Base-by-base conservation (phyloP, 768 basidiomycete species). In the Pisolithus marmoratus region DNA sequence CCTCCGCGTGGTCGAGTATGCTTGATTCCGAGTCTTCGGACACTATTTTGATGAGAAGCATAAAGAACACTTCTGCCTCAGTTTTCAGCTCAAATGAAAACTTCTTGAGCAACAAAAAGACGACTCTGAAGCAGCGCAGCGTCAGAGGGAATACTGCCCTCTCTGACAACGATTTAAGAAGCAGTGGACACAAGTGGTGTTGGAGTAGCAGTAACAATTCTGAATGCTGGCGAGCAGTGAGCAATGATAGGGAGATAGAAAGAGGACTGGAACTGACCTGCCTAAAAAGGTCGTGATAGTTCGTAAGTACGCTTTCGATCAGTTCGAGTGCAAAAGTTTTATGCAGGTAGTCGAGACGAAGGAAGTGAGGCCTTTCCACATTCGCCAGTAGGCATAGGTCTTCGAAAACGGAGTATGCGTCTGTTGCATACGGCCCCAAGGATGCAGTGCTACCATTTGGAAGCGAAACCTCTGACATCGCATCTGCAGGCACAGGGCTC, bases 271-370 rank as follows among this genome's bases (percentile, higher is more conserved):
- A 22, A 63, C 72, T 36, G 58, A 89, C 94, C 74, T 86, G 81
- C 48, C 87, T 79, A 64, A 94, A 94, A 0, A 92, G 74, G n/a
- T 77, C 79, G 56, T 92, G 85, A 60, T 94, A 94, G 63, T 94
- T 94, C 7, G 92, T 94, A 47, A 99, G 72, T 2, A 97, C 90
- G 60, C 94, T 97, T 71, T 99, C 95, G 36, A 98, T 92, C 49
- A 98, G 72, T 69, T 99, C 95, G n/a, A 99, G 71, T 0, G 94
- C 92, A 58, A 98, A 98, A 0, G 96, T 97, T 68, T 94, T 87
- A 60, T 89, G 90, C 42, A 98, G 72, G 47, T 77, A 81, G 20
- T 89, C 84, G 43, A 97, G 80, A 57, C 85, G 84, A 53, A 96
- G 74, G 62, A 96, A 90, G 49, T 78, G 74, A 3, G 94, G 89